phyloP scores from a whole-genome alignment of 2,329 filamentous ascomycete genomes.

The Colletotrichum paranaense region DNA sequence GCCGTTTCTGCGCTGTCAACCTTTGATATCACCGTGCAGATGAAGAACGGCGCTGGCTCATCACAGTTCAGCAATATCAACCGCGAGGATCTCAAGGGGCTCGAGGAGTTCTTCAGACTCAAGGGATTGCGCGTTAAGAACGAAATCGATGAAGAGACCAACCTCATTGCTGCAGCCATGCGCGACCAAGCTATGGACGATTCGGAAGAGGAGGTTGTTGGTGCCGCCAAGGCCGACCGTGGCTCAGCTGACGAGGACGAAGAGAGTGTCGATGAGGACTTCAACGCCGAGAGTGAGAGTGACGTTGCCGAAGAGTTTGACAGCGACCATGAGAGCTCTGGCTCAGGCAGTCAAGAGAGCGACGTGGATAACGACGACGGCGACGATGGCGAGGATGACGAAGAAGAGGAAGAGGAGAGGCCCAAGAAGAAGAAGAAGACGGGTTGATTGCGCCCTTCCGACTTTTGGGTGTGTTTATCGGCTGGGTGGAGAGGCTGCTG shows the following conservation, averaged over 20 bases:
- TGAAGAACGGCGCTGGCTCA: conserved; percentile 88
- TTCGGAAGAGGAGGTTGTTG: conserved; percentile 84
- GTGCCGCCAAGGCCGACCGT: conserved; percentile 76
- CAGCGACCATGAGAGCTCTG: conserved; percentile 88
- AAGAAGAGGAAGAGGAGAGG: conserved; percentile 62
- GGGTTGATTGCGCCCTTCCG: neutral
- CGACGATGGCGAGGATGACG: conserved; percentile 54
- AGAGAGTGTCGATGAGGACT: conserved; percentile 96
- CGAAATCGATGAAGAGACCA: conserved; percentile 95
- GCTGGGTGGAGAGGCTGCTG: neutral
- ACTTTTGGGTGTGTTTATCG: neutral
- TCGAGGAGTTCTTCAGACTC: conserved; percentile 98
- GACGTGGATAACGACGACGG: conserved; percentile 65
- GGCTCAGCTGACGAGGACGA: conserved; percentile 96
- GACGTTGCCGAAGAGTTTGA: conserved; percentile 98
- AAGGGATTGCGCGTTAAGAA: conserved; percentile 98
- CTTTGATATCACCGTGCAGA: conserved; percentile 93
- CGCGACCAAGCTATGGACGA: conserved; percentile 85
- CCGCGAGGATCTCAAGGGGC: conserved; percentile 92
- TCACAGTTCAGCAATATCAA: conserved; percentile 99
- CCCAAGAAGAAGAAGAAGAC: conserved; percentile 65
- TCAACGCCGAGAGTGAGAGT: conserved; percentile 89
- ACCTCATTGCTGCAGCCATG: conserved; percentile 82
- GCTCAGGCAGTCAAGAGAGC: conserved; percentile 71
- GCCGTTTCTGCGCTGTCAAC: conserved; percentile 94